Conservation (phyloP, 257 asterid genomes). For the Capsicum baccatum region DNA sequence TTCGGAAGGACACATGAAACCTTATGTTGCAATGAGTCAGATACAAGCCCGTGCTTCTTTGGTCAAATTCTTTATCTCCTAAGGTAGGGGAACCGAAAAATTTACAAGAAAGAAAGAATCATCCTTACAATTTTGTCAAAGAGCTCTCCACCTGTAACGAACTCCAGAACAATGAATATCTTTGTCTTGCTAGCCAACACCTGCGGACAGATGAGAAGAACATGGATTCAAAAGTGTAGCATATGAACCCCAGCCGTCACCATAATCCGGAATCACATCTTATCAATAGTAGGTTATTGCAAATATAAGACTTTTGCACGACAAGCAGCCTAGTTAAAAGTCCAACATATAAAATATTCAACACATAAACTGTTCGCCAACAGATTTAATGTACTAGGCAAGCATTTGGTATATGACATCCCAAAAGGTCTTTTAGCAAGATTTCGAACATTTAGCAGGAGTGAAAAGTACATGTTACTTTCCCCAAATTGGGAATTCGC, state of each 20-base stretch:
- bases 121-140: conserved; percentile 88
- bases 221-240: conserved; percentile 18
- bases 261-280: neutral
- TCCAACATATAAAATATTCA: conserved; percentile 10
- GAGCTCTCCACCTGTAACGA: conserved; percentile 93
- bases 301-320: neutral
- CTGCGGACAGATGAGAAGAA: conserved; percentile 43
- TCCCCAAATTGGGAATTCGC: neutral
- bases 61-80: conserved; percentile 10
- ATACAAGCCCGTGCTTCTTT: neutral
- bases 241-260: neutral
- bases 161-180: conserved; percentile 89
- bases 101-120: conserved; percentile 3
- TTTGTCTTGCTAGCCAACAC: conserved; percentile 97
- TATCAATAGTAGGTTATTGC: neutral
- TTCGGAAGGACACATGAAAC: neutral
- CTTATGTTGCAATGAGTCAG: conserved; percentile 19
- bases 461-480: neutral
- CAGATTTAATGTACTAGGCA: neutral
- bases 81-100: neutral
- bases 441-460: neutral
- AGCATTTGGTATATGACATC: neutral
- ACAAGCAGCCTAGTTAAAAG: neutral
- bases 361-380: neutral
- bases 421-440: neutral